These are phyloP conservation scores for Apiospora koreana DNA, from an alignment of 2,329 filamentous ascomycete species.

Conservation along the genomic window DNA sequence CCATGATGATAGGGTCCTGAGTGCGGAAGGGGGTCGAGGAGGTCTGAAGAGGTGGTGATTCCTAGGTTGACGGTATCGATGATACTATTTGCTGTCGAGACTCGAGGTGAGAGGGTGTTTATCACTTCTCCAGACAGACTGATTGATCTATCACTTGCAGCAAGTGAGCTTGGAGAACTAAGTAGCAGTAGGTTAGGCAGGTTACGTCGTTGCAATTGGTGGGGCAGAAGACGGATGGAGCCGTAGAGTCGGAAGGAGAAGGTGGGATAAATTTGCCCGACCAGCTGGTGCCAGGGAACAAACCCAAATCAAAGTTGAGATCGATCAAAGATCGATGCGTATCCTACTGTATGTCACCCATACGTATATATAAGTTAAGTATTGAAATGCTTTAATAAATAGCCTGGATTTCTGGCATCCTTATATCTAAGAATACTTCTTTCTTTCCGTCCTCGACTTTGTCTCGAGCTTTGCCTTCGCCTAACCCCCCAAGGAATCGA, in stretches of 20 bases:
- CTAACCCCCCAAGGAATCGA: no score
- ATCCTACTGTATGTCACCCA: not conserved
- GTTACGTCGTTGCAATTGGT: constrained; percentile 7
- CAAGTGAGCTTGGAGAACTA: constrained; percentile 2
- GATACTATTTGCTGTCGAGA: not conserved
- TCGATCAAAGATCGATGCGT: not conserved
- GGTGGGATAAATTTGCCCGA: constrained; percentile 4
- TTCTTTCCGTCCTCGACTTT: no score
- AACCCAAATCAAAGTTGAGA: not conserved
- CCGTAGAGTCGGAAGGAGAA: constrained; percentile 1
- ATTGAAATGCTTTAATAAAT: not conserved
- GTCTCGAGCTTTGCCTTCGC: no score
- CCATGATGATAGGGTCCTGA: not conserved
- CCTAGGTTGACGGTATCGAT: not conserved
- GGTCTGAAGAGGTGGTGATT: not conserved
- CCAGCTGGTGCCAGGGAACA: not conserved
- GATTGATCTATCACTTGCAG: not conserved
- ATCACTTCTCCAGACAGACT: not conserved
- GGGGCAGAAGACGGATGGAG: not conserved
- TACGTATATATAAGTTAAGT: no score
- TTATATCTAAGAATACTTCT: no score
- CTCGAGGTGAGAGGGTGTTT: not conserved
- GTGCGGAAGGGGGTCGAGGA: not conserved
- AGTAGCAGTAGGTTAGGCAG: not conserved
- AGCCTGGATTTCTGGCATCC: no score